Evolutionary conservation across 495 filamentous ascomycete species (phyloP), one percentile per base, ranked within the genome.

Genomic region (Evernia prunastri): DNA sequence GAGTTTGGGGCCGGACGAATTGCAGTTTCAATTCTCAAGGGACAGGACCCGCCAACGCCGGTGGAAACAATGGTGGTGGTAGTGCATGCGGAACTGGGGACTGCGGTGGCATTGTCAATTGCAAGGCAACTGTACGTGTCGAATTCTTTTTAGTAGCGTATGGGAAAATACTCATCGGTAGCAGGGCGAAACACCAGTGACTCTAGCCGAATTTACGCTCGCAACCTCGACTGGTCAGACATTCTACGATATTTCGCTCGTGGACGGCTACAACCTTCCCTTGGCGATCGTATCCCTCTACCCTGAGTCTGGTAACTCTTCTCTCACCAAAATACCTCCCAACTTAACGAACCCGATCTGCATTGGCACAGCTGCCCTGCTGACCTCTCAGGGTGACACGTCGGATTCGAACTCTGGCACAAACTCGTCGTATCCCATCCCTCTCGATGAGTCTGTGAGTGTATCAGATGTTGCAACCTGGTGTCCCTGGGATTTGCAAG

Each of bases 191-290:
- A 78, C 83, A 5, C 89, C 89, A 2, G 82, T 81, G 9, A 89
- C 87, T 5, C 79, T 93, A 9, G 88, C 87, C 23, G 89, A 93
- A 66, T 89, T 91, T 71, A 90, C 86, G 58, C 81, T 92, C 45
- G 77, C 79, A 43, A 75, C 78, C n/a, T 72, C 75, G 39, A 77
- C 79, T 61, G 78, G 75, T 17, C 84, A 90, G 70, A 87, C 84
- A 7, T 92, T 87, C 73, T 92, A 91, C 73, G 90, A 93, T 73
- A 88, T 93, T 64, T 90, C 88, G 40, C 81, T 92, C 40, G 89
- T 93, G 35, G 89, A 93, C 72, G 89, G 90, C 47, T 92, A 92
- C 79, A 92, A 92, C 72, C 74, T 92, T 12, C 87, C 88, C 10
- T 67, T 93, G 59, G 86, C 78, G 35, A 85, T 93, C 63, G 76